phyloP scores from a whole-genome alignment of 139 green algal genomes.

The Tetraselmis striata region DNA sequence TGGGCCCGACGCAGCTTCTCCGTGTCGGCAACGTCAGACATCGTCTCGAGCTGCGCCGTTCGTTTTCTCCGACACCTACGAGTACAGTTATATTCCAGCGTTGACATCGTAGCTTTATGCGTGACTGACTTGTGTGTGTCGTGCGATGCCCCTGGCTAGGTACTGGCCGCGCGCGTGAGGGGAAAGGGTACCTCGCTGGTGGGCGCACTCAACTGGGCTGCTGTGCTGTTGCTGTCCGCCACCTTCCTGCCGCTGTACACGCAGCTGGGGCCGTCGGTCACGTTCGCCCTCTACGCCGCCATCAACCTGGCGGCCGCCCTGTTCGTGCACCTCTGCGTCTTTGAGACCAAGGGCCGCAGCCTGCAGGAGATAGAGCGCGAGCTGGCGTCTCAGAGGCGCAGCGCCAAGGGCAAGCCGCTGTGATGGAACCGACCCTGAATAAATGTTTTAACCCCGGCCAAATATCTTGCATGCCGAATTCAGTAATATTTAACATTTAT shows the following conservation, averaged over 20 bases:
- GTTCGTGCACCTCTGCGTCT: not conserved
- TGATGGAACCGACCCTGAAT: not conserved
- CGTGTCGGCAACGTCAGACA: too few relatives aligned
- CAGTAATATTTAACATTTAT: too few relatives aligned
- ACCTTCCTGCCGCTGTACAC: not conserved
- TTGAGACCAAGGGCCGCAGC: not conserved
- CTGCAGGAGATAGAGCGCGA: not conserved
- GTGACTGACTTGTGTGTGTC: too few relatives aligned
- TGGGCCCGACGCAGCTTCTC: too few relatives aligned
- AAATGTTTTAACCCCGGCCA: not conserved
- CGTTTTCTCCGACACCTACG: too few relatives aligned
- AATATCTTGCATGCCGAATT: too few relatives aligned
- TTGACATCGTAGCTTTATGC: too few relatives aligned
- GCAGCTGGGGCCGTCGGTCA: not conserved
- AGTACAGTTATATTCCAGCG: too few relatives aligned
- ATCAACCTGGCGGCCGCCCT: not conserved
- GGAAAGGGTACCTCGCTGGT: not conserved
- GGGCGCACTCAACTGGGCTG: not conserved
- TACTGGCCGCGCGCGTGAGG: not conserved
- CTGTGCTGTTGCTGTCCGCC: not conserved
- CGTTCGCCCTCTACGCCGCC: not conserved
- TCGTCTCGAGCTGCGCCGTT: too few relatives aligned
- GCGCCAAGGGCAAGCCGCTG: not conserved
- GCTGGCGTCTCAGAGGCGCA: not conserved
- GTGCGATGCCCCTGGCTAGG: too few relatives aligned